Evolutionary conservation across 768 basidiomycete genomes (phyloP).

Genomic region (Tylopilus balloui): DNA sequence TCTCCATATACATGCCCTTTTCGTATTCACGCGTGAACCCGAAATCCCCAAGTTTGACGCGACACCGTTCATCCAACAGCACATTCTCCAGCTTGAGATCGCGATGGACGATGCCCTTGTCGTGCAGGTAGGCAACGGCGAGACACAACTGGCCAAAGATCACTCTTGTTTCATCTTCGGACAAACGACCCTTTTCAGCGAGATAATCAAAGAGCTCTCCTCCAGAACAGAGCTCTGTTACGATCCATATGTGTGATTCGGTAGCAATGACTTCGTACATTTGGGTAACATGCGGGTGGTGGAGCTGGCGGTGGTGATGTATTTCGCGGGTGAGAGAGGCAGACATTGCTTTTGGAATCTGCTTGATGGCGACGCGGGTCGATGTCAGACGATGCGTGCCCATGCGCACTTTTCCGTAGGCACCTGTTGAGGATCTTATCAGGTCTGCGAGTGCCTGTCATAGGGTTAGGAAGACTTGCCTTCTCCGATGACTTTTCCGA

Average conservation of each 20-base stretch:
- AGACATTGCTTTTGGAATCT: constrained; percentile 92
- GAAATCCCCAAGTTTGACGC: constrained; percentile 92
- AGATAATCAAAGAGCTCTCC: constrained; percentile 99
- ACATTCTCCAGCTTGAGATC: constrained; percentile 98
- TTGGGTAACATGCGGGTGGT: constrained; percentile 93
- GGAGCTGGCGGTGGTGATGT: constrained; percentile 95
- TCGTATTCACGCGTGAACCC: constrained; percentile 94
- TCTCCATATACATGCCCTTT: constrained; percentile 73
- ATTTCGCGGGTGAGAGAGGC: constrained; percentile 93
- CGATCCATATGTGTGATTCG: constrained; percentile 92
- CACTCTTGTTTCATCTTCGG: constrained; percentile 76
- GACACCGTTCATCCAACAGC: constrained; percentile 82
- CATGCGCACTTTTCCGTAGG: constrained; percentile 93
- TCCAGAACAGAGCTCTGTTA: constrained; percentile 93
- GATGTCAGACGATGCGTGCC: constrained; percentile 92
- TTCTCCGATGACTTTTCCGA: constrained; percentile 93
- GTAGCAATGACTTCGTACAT: constrained; percentile 98
- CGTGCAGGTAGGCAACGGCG: constrained; percentile 89
- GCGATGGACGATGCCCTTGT: constrained; percentile 90
- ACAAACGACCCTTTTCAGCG: constrained; percentile 85
- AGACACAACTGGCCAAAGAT: constrained; percentile 97
- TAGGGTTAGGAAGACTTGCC: constrained; percentile 45
- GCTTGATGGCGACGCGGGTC: constrained; percentile 93
- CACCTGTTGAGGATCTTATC: constrained; percentile 49
- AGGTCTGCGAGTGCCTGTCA: constrained; percentile 12